Evolutionary conservation across 2,329 filamentous ascomycete genomes (phyloP).

Genomic region (Fusarium napiforme): DNA sequence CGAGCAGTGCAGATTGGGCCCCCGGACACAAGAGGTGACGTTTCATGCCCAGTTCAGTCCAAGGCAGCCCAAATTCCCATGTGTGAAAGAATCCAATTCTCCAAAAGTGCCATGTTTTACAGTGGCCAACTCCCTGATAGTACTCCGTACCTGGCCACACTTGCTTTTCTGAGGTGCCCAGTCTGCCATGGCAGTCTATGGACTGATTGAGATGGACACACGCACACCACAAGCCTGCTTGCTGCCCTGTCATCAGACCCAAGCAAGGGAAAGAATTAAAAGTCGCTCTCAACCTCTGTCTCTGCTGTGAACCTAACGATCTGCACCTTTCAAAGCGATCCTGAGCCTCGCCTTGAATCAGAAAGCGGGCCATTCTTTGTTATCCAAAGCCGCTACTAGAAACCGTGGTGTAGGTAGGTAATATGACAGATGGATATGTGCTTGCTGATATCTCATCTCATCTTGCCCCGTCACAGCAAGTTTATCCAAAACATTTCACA

Average conservation of each 20-base stretch:
- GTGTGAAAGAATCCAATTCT: slow-evolving; percentile 30
- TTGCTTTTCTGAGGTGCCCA: not conserved
- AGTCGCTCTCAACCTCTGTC: slow-evolving; percentile 4
- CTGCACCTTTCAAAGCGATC: not conserved
- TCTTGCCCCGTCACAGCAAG: not conserved
- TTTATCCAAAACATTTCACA: not conserved
- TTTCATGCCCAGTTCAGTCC: slow-evolving; percentile 4
- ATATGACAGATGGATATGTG: not conserved
- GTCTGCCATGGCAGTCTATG: not conserved
- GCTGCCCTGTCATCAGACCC: slow-evolving; percentile 25
- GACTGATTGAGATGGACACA: not conserved
- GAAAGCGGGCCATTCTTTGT: slow-evolving; percentile 22
- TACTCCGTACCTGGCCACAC: not conserved
- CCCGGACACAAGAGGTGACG: slow-evolving; percentile 22
- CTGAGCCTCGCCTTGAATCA: slow-evolving; percentile 13
- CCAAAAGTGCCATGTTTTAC: slow-evolving; percentile 38
- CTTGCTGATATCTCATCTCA: slow-evolving; percentile 2
- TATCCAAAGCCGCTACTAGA: slow-evolving; percentile 1
- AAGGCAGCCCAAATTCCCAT: slow-evolving; percentile 28
- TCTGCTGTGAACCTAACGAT: slow-evolving; percentile 1
- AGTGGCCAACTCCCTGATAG: not conserved
- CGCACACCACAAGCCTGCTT: slow-evolving; percentile 2
- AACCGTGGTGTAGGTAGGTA: not conserved
- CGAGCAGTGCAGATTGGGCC: slow-evolving; percentile 2
- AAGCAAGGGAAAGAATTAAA: slow-evolving; percentile 20